Conservation (phyloP, 2,329 filamentous ascomycete genomes). For the Aurifilum marmelostoma region DNA sequence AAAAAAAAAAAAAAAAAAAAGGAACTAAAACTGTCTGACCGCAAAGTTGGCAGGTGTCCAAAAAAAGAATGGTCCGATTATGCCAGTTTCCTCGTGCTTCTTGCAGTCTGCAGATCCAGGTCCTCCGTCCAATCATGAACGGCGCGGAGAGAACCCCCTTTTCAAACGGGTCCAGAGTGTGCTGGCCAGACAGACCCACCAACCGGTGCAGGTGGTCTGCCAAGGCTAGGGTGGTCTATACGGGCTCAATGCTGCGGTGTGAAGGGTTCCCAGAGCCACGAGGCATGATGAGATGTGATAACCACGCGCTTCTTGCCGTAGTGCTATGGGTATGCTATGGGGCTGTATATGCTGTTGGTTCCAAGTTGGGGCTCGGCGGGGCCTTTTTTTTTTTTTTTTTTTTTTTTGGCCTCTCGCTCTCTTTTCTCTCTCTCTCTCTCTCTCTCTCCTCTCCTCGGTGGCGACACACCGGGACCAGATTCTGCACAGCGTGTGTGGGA, state of each 20-base stretch:
- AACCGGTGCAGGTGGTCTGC: background rate
- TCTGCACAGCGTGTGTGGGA: background rate
- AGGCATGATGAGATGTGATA: background rate
- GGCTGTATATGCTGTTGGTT: too few relatives aligned
- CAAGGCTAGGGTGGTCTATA: background rate
- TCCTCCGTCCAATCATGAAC: background rate
- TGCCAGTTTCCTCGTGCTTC: background rate
- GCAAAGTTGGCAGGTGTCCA: background rate
- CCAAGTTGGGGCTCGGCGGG: background rate
- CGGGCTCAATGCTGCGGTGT: background rate
- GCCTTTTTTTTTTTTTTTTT: background rate
- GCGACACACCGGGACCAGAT: background rate
- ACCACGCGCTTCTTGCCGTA: background rate
- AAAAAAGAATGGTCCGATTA: background rate
- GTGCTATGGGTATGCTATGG: background rate
- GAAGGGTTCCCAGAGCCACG: background rate
- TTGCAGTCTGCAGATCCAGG: background rate
- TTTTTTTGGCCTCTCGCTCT: too few relatives aligned
- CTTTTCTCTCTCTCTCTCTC: too few relatives aligned
- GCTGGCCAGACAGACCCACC: background rate
- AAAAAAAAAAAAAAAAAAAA: too few relatives aligned
- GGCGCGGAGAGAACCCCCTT: background rate
- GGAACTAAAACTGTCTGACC: background rate
- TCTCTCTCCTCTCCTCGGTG: too few relatives aligned
- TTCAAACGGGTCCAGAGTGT: slow-evolving; percentile 1